Percentiles rank a stretch among this genome's conserved stretches.
Conservation (phyloP, 345 rosid genomes). For the Populus davidiana region DNA sequence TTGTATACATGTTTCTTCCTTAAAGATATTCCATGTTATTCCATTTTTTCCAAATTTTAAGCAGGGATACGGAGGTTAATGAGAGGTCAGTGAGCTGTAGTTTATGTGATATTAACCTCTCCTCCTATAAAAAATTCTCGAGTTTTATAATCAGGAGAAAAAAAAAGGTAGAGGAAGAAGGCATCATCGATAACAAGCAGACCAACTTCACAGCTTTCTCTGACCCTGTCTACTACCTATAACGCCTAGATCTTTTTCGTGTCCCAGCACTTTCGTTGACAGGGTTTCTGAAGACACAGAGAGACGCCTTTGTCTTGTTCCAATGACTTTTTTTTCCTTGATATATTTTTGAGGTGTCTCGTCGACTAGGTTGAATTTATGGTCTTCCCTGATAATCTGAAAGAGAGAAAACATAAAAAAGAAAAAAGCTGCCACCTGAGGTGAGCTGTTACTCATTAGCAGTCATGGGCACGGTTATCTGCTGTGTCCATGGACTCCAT, state of each 20-base stretch:
- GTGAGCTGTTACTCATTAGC: not conserved
- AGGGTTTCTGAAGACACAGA: slow-evolving; percentile 9
- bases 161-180: not conserved
- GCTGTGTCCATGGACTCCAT: not conserved
- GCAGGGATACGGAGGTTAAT: too few relatives aligned
- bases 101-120: too few relatives aligned
- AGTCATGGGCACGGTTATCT: not conserved
- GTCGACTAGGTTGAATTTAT: slow-evolving; percentile 12
- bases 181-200: slow-evolving; percentile 18
- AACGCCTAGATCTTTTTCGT: slow-evolving; percentile 1
- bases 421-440: slow-evolving; percentile 12
- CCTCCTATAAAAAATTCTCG: too few relatives aligned
- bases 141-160: too few relatives aligned
- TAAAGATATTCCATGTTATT: not conserved
- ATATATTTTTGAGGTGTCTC: slow-evolving; percentile 24
- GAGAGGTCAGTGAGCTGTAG: too few relatives aligned
- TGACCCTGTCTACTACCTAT: slow-evolving; percentile 3
- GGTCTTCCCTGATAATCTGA: not conserved
- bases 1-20: not conserved
- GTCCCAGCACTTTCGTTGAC: slow-evolving; percentile 1
- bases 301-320: slow-evolving; percentile 31
- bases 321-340: slow-evolving; percentile 24
- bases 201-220: slow-evolving; percentile 20
- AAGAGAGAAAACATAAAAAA: not conserved
- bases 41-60: not conserved